Percentiles rank a stretch among this genome's conserved stretches.
Conservation (phyloP, 148 eudicot species). For the Heliamphora exappendiculata region DNA sequence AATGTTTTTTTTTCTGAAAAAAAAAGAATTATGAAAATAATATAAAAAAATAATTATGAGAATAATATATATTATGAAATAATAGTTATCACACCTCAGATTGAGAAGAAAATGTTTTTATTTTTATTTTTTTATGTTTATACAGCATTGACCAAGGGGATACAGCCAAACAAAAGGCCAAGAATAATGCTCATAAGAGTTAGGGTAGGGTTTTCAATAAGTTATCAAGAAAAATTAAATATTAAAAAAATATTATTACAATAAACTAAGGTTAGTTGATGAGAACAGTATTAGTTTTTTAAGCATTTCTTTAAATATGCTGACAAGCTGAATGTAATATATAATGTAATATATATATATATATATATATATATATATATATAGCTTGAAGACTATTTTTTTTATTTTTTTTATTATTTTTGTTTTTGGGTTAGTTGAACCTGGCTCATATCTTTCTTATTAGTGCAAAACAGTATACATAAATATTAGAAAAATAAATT, state of each 20-base stretch:
- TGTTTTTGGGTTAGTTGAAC: neutral
- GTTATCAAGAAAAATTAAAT: neutral
- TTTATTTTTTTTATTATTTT: neutral
- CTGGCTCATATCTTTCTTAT: neutral
- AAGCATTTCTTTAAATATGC: slow-evolving; percentile 5
- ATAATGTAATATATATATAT: too few relatives aligned
- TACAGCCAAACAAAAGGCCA: slow-evolving; percentile 3
- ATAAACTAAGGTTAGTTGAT: slow-evolving; percentile 2
- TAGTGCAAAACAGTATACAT: neutral
- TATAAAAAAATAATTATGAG: neutral
- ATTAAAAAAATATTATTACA: neutral
- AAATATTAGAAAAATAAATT: neutral
- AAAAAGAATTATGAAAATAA: neutral
- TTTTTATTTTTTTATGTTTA: too few relatives aligned
- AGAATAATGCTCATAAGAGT: neutral
- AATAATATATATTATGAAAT: neutral
- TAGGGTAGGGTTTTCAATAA: neutral
- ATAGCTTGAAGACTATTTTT: neutral
- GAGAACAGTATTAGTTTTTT: slow-evolving; percentile 7
- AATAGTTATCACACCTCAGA: neutral
- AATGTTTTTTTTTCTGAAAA: neutral
- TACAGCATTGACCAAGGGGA: neutral
- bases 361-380: too few relatives aligned
- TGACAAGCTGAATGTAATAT: neutral
- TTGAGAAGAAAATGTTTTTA: neutral